Base-by-base conservation (phyloP, 129 eudicot species). In the Flaveria trinervia region DNA sequence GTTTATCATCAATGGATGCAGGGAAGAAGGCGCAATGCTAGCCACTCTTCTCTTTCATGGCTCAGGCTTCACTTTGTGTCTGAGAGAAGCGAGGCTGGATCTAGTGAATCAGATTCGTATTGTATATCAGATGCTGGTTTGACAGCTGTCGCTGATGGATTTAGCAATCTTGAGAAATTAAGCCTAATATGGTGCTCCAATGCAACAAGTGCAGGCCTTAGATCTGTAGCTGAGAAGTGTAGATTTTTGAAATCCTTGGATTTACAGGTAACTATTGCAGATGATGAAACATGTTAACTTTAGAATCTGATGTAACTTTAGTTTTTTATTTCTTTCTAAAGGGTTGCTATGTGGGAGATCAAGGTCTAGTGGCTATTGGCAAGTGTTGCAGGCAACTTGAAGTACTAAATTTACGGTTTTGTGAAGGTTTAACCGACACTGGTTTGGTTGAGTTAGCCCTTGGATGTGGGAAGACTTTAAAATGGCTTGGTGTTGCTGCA, bases 151-250 rank as follows among this genome's bases (percentile, higher is more conserved):
- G 93, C 88, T 22, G 88, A 87, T 56, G 93, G 96, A 30, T 93
- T 90, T 81, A 57, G 78, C 17, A 88, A 87, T 28, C 90, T 93
- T 70, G 96, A 91, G 74, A 93, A 87, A 68, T 76, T 93, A 80
- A 90, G 97, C 96, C 83, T 93, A 25, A 87, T 93, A 36, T 93
- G 98, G 97, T 93, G 98, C 85, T 93, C 98, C 26, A 89, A 81
- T 82, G 89, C 92, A 16, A 83, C 97, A 46, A 89, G 88, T 84
- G 82, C 71, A 5, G 98, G 98, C 68, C 82, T 93, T 78, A 84
- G 73, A 81, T 87, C 96, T 70, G 76, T 93, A 61, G 96, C 96
- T 28, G 90, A 87, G 85, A 93, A 87, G 84, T 93, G 98, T 64
- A 88, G 72, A 82, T 85, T 78, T 7, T 79, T 93, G 54, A 93